These are phyloP conservation scores for Clarireedia homoeocarpa DNA, from an alignment of 2,329 filamentous ascomycete species.

Conservation along the genomic window DNA sequence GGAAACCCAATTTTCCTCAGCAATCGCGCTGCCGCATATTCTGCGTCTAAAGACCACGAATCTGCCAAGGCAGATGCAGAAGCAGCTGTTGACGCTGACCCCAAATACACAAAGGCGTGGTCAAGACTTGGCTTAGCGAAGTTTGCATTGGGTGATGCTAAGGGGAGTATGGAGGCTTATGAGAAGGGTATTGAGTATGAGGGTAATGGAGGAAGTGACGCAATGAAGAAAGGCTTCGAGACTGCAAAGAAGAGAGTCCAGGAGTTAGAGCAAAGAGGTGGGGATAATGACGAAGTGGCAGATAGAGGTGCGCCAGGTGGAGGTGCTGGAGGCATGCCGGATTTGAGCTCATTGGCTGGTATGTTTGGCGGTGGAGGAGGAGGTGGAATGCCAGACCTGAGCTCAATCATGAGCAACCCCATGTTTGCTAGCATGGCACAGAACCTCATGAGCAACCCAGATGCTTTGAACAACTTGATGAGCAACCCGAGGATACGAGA, in stretches of 20 bases:
- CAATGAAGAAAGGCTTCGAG: constrained; percentile 96
- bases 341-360: constrained; percentile 60
- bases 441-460: constrained; percentile 94
- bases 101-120: constrained; percentile 96
- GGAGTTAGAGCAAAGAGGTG: constrained; percentile 54
- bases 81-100: constrained; percentile 78
- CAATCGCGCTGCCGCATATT: constrained; percentile 92
- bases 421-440: constrained; percentile 98
- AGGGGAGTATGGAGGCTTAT: constrained; percentile 92
- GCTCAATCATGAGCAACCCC: constrained; percentile 88
- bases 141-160: constrained; percentile 85
- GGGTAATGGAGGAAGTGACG: constrained; percentile 87
- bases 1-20: constrained; percentile 93
- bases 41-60: constrained; percentile 74
- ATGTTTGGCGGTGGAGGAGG: constrained; percentile 63
- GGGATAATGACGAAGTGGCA: constrained; percentile 41
- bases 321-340: constrained; percentile 58
- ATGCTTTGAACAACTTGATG: constrained; percentile 88
- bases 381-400: constrained; percentile 81
- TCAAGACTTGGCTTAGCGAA: constrained; percentile 83
- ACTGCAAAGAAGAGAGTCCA: constrained; percentile 84
- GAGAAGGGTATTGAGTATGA: constrained; percentile 87
- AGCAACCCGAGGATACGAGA: constrained; percentile 81
- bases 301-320: constrained; percentile 41
- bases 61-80: constrained; percentile 83